A percentile compares a stretch with the other conserved stretches of the same genome.
These are phyloP conservation scores for Babesia bovis DNA, from an alignment of 169 alveolate species.

Conservation along the genomic window DNA sequence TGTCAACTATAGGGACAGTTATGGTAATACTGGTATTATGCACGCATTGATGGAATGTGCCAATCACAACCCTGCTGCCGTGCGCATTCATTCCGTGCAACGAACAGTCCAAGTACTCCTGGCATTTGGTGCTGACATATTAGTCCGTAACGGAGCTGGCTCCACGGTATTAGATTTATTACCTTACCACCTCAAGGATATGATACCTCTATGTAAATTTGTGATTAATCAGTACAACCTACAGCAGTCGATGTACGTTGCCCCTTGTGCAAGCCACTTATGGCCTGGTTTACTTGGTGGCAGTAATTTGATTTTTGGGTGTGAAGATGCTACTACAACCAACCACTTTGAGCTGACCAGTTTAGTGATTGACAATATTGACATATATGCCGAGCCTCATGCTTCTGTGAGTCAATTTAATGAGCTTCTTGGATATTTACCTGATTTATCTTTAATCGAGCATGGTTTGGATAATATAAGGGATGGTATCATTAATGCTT, in stretches of 20 bases:
- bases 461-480: constrained; percentile 7
- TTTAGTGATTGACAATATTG: neutral
- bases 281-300: constrained; percentile 42
- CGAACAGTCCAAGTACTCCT: constrained; percentile 48
- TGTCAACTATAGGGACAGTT: constrained; percentile 76
- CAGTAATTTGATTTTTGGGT: constrained; percentile 17
- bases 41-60: constrained; percentile 40
- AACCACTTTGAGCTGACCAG: neutral
- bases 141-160: constrained; percentile 6
- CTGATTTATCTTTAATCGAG: neutral
- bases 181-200: neutral
- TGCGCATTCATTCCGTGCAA: neutral
- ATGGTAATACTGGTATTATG: constrained; percentile 81
- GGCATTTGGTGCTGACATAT: constrained; percentile 50
- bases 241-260: neutral
- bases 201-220: neutral
- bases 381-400: neutral
- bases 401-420: neutral
- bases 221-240: constrained; percentile 7
- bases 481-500: too few relatives aligned
- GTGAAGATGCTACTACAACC: neutral
- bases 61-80: neutral
- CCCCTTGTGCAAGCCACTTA: neutral
- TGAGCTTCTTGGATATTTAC: neutral
- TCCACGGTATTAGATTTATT: constrained; percentile 24